Evolutionary conservation across 2,329 filamentous ascomycete genomes (phyloP).

Genomic region (Aspergillus niger): DNA sequence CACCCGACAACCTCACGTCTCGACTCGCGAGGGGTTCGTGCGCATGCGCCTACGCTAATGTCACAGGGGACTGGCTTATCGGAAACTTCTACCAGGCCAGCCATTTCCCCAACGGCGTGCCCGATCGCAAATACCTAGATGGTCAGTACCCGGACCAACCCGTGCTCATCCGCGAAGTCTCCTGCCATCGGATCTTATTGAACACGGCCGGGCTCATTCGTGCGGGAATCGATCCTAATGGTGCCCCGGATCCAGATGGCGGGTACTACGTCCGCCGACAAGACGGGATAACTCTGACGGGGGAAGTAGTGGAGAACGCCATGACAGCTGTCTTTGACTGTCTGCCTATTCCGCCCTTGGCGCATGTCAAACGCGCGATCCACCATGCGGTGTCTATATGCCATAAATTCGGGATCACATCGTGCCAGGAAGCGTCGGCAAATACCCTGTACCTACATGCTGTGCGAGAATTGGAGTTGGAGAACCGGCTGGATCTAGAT

Average conservation of each 20-base stretch:
- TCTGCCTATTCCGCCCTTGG: conserved; percentile 24
- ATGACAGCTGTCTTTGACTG: conserved; percentile 25
- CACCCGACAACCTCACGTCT: conserved; percentile 23
- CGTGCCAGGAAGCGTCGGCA: conserved; percentile 35
- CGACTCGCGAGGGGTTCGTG: conserved; percentile 30
- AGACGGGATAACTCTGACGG: conserved; percentile 30
- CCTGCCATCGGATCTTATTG: conserved; percentile 30
- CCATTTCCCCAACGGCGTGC: conserved; percentile 20
- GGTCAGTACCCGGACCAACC: conserved; percentile 33
- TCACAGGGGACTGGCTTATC: conserved; percentile 27
- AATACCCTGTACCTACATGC: conserved; percentile 31
- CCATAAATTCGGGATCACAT: conserved; percentile 33
- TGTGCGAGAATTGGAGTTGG: conserved; percentile 29
- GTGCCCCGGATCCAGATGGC: conserved; percentile 22
- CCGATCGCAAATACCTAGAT: conserved; percentile 27
- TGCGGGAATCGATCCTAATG: conserved; percentile 28
- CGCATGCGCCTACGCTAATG: conserved; percentile 29
- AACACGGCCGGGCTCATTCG: conserved; percentile 30
- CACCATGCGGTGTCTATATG: conserved; percentile 25
- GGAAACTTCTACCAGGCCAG: conserved; percentile 22
- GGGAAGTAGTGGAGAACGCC: conserved; percentile 31
- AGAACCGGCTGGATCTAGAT: conserved; percentile 28
- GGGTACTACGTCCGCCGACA: conserved; percentile 27
- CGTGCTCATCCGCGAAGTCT: conserved; percentile 32
- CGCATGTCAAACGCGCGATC: conserved; percentile 29